These are phyloP conservation scores for Sclerotinia glacialis DNA, from an alignment of 2,329 filamentous ascomycete genomes.

Conservation along the genomic window DNA sequence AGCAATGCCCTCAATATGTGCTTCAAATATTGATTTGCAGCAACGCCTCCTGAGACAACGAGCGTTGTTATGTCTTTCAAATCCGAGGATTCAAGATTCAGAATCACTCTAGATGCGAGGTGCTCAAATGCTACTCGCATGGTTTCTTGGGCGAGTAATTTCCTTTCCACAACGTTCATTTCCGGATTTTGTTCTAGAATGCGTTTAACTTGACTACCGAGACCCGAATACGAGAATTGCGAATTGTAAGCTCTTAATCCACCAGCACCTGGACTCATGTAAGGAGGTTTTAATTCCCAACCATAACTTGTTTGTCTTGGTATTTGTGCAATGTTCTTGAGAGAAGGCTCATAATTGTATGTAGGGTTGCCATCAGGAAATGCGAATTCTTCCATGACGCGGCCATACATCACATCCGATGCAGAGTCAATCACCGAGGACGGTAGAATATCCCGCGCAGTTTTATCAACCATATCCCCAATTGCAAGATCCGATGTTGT, in stretches of 20 bases:
- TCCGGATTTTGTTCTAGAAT: slow-evolving; percentile 46
- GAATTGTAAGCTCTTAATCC: slow-evolving; percentile 35
- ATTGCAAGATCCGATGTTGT: slow-evolving; percentile 77
- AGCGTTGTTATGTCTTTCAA: slow-evolving; percentile 52
- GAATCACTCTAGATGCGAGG: slow-evolving; percentile 68
- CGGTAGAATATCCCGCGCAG: slow-evolving; percentile 74
- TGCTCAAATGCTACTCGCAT: slow-evolving; percentile 89
- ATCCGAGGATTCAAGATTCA: slow-evolving; percentile 53
- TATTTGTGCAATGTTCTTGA: slow-evolving; percentile 56
- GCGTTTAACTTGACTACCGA: slow-evolving; percentile 63
- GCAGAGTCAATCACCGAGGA: slow-evolving; percentile 50
- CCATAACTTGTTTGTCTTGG: slow-evolving; percentile 48
- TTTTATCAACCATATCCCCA: slow-evolving; percentile 87
- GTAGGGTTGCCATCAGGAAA: slow-evolving; percentile 51
- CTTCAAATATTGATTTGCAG: slow-evolving; percentile 76
- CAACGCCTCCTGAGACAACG: slow-evolving; percentile 87
- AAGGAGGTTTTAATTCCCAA: slow-evolving; percentile 69
- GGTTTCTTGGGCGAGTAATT: slow-evolving; percentile 64
- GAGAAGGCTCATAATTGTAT: slow-evolving; percentile 48
- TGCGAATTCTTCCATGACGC: slow-evolving; percentile 74
- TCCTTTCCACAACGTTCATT: slow-evolving; percentile 60
- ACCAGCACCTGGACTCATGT: slow-evolving; percentile 53
- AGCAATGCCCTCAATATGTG: slow-evolving; percentile 59
- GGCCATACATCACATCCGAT: slow-evolving; percentile 74
- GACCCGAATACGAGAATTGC: slow-evolving; percentile 71